Base-by-base conservation (phyloP, 1,139 yeast species). In the Diutina rugosa region DNA sequence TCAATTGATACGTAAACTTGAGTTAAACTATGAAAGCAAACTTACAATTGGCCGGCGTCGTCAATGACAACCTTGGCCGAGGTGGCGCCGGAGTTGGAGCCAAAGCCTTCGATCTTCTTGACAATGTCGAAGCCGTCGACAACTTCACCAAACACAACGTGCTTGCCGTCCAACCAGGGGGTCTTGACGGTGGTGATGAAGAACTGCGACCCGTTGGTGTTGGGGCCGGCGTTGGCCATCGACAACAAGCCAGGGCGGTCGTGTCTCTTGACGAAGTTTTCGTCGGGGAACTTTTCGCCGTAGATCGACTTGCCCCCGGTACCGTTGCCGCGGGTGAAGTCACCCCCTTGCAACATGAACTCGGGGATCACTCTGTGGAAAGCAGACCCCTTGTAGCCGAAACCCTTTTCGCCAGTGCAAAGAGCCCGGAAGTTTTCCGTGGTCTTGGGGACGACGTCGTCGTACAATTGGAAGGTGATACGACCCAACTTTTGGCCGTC, bases 271-370 rank as follows among this genome's bases (percentile, higher is more conserved):
- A 72, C 62, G 72, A 91, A 91, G 90, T 91, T 90, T 83, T 93
- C 98, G 71, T 93, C 98, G 62, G 95, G 85, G 77, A 93, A 93
- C 78, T 85, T 87, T 69, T 82, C 85, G 71, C 98, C 98, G 82
- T 93, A 93, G 84, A 93, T 93, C 66, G 97, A 90, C 81, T 90
- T 90, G 75, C 99, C 99, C 76, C 98, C 99, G 67, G 96, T 88
- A 76, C 99, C 97, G 72, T 85, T 87, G 68, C 90, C 85, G 69
- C 85, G 79, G 72, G 96, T 90, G 85, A 90, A 89, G 76, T 90
- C 98, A 84, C 99, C 99, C 78, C 98, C 98, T 80, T 93, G 99
- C 73, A 91, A 81, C 99, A 93, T 93, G 84, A 93, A 93, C 67
- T 88, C 85, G 66, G 98, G 98, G 69, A 93, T 93, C 66, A 93